These are phyloP conservation scores for Boletus bicolor DNA, from an alignment of 768 basidiomycete genomes.

Conservation along the genomic window DNA sequence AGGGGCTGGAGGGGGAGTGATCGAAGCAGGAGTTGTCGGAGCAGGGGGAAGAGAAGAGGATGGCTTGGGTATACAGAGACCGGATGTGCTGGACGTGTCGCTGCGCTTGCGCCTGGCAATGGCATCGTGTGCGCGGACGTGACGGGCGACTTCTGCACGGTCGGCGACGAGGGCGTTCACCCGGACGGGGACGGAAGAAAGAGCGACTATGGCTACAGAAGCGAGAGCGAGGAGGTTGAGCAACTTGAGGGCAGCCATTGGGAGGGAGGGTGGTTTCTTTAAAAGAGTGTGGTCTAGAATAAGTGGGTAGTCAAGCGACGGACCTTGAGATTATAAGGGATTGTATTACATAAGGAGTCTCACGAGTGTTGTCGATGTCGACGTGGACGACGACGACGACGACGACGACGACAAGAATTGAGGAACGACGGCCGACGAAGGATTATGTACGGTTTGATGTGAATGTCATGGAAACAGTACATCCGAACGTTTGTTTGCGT, in stretches of 20 bases:
- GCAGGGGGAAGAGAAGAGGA: constrained; percentile 22
- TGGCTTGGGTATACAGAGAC: constrained; percentile 59
- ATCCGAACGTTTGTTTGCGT: constrained; percentile 26
- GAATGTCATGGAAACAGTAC: constrained; percentile 44
- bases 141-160: constrained; percentile 41
- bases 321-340: background rate
- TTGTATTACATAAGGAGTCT: constrained; percentile 23
- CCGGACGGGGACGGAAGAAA: constrained; percentile 44
- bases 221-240: constrained; percentile 58
- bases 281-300: constrained; percentile 10
- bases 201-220: constrained; percentile 54
- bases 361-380: constrained; percentile 11
- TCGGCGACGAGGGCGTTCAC: constrained; percentile 52
- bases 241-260: constrained; percentile 50
- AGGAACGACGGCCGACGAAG: too few relatives aligned
- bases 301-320: background rate
- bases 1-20: background rate
- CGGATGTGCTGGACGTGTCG: constrained; percentile 32
- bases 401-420: background rate
- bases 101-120: constrained; percentile 50
- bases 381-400: background rate
- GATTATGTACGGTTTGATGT: background rate
- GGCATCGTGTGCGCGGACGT: constrained; percentile 42
- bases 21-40: background rate
- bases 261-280: background rate